Base-by-base conservation (phyloP, 192 early-diverging fungal species). In the Rhizophagus prolifer region DNA sequence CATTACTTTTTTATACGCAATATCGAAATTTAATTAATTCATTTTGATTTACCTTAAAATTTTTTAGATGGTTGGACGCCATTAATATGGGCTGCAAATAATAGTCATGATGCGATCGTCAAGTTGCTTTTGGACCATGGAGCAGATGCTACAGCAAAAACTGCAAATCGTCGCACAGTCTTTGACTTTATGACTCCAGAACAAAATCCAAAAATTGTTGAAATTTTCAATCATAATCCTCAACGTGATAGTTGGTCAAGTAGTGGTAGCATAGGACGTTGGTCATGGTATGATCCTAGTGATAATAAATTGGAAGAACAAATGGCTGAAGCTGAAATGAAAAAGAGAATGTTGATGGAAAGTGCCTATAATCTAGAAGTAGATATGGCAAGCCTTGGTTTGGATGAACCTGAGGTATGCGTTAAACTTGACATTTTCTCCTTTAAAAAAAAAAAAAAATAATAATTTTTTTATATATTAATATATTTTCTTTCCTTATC, bases 31-130 rank as follows among this genome's bases (percentile, higher is more conserved):
- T 38, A 38, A 38, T 38, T 38, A 38, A 38, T 38, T 38, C 36
- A 8, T 38, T 38, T 7, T 5, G 5, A 38, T 38, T 38, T 38
- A 7, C 6, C 23, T 59, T 66, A 21, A 62, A 30, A 25, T n/a
- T 66, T 41, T 36, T 30, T 72, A 89, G 90, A 90, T 75, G 92
- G 92, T 23, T 97, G 95, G 95, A 94, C 94, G 7, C 89, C 94
- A 14, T 84, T 97, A 9, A 94, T 95, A 86, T 97, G 96, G 96
- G 95, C 95, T 1, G 91, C 92, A 21, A 90, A 91, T 65, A 93
- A 93, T 78, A 91, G 94, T 78, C 90, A 94, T 82, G 84, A 89
- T 70, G 84, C 89, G 23, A 82, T 94, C 31, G 91, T 94, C 16
- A 82, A 89, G 72, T 78, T 93, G 13, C 86, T 97, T 59, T 81